A percentile compares a stretch with the other conserved stretches of the same genome.
Conservation (phyloP, 2,329 filamentous ascomycete species). For the Paraconiothyrium sp. region DNA sequence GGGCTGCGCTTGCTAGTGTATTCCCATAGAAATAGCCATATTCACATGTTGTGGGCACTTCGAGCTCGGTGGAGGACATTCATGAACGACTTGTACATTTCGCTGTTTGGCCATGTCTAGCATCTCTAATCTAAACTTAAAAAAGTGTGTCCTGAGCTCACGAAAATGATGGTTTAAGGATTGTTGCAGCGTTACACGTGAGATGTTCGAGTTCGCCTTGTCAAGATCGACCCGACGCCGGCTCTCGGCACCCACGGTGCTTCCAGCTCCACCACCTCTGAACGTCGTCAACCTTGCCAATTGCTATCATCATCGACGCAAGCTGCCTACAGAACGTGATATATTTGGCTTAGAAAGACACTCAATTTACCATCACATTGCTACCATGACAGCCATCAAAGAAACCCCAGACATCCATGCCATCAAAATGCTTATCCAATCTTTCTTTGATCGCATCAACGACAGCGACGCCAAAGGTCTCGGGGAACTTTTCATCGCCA, state of each 20-base stretch:
- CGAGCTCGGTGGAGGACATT: no score
- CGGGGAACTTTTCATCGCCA: neutral
- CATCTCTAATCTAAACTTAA: neutral
- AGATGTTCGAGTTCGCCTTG: neutral
- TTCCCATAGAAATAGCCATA: slow-evolving; percentile 13
- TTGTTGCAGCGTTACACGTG: neutral
- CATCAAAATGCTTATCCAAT: slow-evolving; percentile 2
- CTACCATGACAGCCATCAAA: neutral
- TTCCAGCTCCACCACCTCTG: neutral
- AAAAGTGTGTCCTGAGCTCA: neutral
- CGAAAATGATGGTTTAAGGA: neutral
- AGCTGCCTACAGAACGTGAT: no score
- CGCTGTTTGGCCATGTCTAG: no score
- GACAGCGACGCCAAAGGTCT: neutral
- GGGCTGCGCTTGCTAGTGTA: slow-evolving; percentile 30
- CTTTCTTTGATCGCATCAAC: slow-evolving; percentile 1
- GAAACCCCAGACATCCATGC: neutral
- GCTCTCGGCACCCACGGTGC: neutral
- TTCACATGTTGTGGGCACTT: neutral
- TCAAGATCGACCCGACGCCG: neutral
- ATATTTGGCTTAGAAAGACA: no score
- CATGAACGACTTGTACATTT: no score
- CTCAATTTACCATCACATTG: neutral
- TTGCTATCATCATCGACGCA: no score
- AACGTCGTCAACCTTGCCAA: no score